Evolutionary conservation across 139 green algal species (phyloP), one percentile per base, ranked within the genome.

Genomic region (Trebouxia sp.): DNA sequence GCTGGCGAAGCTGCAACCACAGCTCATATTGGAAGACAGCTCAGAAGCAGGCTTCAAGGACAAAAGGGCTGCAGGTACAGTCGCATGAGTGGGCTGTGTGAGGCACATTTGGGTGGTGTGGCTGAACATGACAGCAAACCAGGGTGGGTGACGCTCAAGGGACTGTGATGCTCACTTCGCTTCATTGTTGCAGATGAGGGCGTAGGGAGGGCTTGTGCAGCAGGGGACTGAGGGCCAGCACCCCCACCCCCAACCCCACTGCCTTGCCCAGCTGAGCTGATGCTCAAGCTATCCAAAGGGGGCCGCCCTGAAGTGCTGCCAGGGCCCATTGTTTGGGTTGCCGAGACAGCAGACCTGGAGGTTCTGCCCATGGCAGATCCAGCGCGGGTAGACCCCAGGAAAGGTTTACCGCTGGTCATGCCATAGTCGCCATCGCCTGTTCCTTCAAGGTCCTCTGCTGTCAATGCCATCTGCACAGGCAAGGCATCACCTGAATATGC

Each of bases 381-480:
- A 43, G 75, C 30, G 17, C 86, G 82, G 9, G 86, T 84, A 17
- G 83, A 87, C 56, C 86, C 81, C 10, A 84, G 81, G 24, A 83
- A 83, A 1, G 43, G 7, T 35, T 78, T 65, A n/a, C 85, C 78
- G 0, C 37, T 55, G 51, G 85, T 76, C 17, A 84, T 78, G 14
- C 50, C 58, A 26, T 43, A 53, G 17, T 65, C 80, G 24, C 80
- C 80, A 32, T 39, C 67, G 15, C 14, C 62, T 58, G 72, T 48
- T 42, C 80, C 81, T 65, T 65, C 35, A 9, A 30, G 26, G 17
- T 51, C 5, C 56, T 58, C 82, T 67, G 20, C 48, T 53, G 26
- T 45, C 76, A 72, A 30, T 6, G 30, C 48, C 35, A 30, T n/a
- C 65, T 65, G 37, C 53, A 45, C 50, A 65, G 14, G 30, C 47